Evolutionary conservation across 1,284 basidiomycete species (phyloP), one percentile per base, ranked within the genome.

Genomic region (Phenoliferia sp.): DNA sequence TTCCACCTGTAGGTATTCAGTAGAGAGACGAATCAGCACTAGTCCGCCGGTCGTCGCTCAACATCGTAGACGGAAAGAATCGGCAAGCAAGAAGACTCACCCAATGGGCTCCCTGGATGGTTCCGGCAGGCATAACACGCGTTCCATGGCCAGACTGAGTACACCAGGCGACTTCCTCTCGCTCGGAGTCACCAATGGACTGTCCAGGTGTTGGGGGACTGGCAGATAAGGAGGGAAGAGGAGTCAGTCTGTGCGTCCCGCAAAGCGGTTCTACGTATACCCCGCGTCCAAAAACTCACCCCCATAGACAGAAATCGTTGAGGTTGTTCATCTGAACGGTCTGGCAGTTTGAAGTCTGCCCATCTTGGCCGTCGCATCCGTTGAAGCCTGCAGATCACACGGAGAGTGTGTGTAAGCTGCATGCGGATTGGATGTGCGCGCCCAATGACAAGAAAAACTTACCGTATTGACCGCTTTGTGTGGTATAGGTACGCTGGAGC

Each of bases 141-240:
- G 83, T 79, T 68, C 82, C 79, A 78, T 83, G 83, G 48, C 82
- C 80, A 81, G 77, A 76, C 74, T 83, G 86, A 39, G 88, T 88
- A 81, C 89, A 91, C 85, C 85, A 90, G 0, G 87, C 86, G 28
- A 90, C 86, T 72, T 85, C 86, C 76, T 86, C 81, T 5, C 29
- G 26, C n/a, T 56, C 54, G 9, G 54, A 17, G n/a, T 56, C 54
- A 6, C 54, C 54, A 28, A 56, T 56, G 9, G 48, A n/a, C 48
- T 52, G 5, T 7, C 48, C 48, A 26, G 48, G 48, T 6, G 17
- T 52, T 6, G 48, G 48, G 22, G 48, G 9, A 7, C n/a, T n/a
- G n/a, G n/a, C n/a, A n/a, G n/a, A n/a, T n/a, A n/a, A n/a, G n/a
- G n/a, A n/a, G n/a, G n/a, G n/a, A n/a, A n/a, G n/a, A n/a, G n/a